Conservation (phyloP, 2,329 filamentous ascomycete species). For the Aspergillus aculeatus region DNA sequence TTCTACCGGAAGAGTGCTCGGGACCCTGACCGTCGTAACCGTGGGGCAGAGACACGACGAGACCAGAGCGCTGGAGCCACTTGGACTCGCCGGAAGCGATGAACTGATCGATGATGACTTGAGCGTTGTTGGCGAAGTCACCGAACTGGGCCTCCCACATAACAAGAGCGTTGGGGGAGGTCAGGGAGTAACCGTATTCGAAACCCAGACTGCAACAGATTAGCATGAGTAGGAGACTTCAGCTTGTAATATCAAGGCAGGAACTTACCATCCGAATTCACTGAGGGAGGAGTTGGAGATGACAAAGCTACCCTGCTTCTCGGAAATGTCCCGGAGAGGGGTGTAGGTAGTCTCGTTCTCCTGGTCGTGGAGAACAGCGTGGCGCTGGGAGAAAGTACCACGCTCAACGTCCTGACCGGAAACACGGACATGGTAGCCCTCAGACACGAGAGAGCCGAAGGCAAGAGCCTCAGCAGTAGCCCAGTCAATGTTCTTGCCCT, state of each 20-base stretch:
- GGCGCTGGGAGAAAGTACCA: constrained; percentile 98
- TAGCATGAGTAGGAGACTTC: constrained; percentile 36
- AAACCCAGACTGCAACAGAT: constrained; percentile 78
- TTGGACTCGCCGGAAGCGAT: constrained; percentile 96
- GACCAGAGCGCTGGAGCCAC: constrained; percentile 96
- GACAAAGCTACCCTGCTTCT: constrained; percentile 92
- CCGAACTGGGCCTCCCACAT: constrained; percentile 99
- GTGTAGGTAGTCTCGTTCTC: constrained; percentile 91
- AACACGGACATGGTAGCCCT: constrained; percentile 95
- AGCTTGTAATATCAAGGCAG: neutral
- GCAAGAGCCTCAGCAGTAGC: constrained; percentile 94
- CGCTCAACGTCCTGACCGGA: constrained; percentile 99
- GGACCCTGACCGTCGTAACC: constrained; percentile 98
- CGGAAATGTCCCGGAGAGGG: constrained; percentile 81
- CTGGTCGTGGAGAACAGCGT: constrained; percentile 96
- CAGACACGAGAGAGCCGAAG: constrained; percentile 84
- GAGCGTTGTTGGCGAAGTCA: constrained; percentile 99
- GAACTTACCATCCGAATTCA: constrained; percentile 63
- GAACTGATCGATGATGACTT: constrained; percentile 99
- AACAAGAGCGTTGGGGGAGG: constrained; percentile 92
- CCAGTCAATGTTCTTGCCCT: constrained; percentile 96
- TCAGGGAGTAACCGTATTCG: constrained; percentile 97
- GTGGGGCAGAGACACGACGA: constrained; percentile 94
- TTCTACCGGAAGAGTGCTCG: constrained; percentile 94
- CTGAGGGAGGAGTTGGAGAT: constrained; percentile 92